These are phyloP conservation scores for Pichia sp. DNA, from an alignment of 1,139 yeast species.

Conservation along the genomic window DNA sequence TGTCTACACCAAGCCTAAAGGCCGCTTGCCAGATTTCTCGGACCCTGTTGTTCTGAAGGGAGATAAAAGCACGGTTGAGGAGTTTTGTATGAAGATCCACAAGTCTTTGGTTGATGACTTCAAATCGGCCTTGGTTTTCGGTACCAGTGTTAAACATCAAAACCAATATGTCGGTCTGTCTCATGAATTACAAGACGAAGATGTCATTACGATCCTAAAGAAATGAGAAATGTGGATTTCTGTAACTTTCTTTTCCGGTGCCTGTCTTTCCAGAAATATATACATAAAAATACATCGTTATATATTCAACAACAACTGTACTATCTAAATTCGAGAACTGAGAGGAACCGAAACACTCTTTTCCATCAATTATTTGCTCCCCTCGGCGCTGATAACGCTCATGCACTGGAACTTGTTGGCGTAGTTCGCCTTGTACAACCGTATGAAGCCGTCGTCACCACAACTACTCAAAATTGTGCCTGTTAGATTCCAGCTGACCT, in stretches of 20 bases:
- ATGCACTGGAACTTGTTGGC: conserved; percentile 86
- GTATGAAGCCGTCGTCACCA: conserved; percentile 90
- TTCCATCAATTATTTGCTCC: not conserved
- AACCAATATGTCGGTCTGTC: conserved; percentile 93
- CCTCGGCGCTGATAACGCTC: conserved; percentile 76
- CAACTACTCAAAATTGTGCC: conserved; percentile 91
- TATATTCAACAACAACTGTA: not conserved
- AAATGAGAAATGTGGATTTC: conserved; percentile 35
- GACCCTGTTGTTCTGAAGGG: conserved; percentile 91
- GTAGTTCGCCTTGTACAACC: conserved; percentile 88
- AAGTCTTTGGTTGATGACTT: conserved; percentile 90
- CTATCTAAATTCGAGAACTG: not conserved
- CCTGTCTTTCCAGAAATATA: not conserved
- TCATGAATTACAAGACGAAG: conserved; percentile 87
- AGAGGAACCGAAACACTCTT: too few species aligned
- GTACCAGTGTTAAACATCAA: conserved; percentile 92
- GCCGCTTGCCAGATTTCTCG: conserved; percentile 83
- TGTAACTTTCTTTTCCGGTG: not conserved
- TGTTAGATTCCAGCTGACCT: conserved; percentile 89
- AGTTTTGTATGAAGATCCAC: conserved; percentile 95
- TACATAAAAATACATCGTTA: not conserved
- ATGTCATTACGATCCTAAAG: conserved; percentile 91
- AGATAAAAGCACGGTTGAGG: conserved; percentile 82
- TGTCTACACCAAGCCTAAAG: conserved; percentile 96
- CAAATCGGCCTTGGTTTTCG: conserved; percentile 85